Base-by-base conservation (phyloP, 139 green algal genomes). In the Coccomyxa sp. region DNA sequence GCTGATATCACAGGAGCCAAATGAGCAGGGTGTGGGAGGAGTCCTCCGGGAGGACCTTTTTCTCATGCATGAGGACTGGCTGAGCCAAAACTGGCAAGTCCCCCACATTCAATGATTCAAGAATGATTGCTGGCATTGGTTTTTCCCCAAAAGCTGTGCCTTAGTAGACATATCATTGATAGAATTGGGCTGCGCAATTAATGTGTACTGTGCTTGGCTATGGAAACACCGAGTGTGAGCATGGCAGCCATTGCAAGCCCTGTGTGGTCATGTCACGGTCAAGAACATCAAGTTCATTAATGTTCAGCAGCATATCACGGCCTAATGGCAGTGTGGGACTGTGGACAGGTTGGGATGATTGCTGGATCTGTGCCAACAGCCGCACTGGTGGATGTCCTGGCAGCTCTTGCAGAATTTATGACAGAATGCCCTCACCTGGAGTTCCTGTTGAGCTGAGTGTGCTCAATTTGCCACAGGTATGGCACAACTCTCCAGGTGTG, bases 361-460 rank as follows among this genome's bases (percentile, higher is more conserved):
- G 90, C 86, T 7, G 71, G 80, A 14, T 89, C 85, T 3, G 74
- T 97, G 79, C 94, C 94, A n/a, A 58, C 86, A 7, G 84, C 86
- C 21, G 87, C 86, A n/a, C 71, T 92, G 57, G 60, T 87, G 27
- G 25, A 67, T 18, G 68, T 98, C 63, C 83, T 97, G 80, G 63
- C 59, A 0, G 84, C 85, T 12, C 82, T 98, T 57, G 91, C 88
- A 0, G 91, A 93, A 38, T 82, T 86, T 18, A 32, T 96, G 51
- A 76, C 82, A 13, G 77, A 82, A 14, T 92, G 82, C 57, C 89
- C 95, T 4, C 94, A 98, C 85, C 28, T 98, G 68, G 94, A 98
- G 89, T 94, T 93, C 75, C 79, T 97, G 76, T 88, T 98, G 76
- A 63, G 66, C 45, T 98, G 94, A 92, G 83, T 89, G 28, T 84